A percentile compares a stretch with the other conserved stretches of the same genome.
phyloP scores from a whole-genome alignment of 2,329 filamentous ascomycete genomes.

The Cadophora luteo-olivacea region DNA sequence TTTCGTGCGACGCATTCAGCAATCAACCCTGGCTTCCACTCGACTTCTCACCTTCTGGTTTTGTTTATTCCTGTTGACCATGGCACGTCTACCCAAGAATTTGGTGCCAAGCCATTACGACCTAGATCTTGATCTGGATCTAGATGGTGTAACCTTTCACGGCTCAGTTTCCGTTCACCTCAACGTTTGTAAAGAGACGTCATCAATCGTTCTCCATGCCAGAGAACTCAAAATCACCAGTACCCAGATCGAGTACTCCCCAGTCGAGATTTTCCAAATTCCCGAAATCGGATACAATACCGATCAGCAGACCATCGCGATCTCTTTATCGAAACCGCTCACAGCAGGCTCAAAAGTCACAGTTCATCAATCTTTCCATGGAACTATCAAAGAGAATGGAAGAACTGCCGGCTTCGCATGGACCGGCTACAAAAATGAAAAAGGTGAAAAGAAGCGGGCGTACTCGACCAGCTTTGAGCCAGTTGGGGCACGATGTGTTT shows the following conservation, averaged over 20 bases:
- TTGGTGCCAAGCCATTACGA: neutral
- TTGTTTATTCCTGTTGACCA: neutral
- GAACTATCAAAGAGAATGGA: slow-evolving; percentile 4
- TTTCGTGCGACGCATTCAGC: neutral
- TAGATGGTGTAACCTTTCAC: neutral
- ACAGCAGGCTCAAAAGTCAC: neutral
- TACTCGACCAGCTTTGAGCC: slow-evolving; percentile 53
- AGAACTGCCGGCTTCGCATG: neutral
- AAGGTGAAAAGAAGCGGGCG: neutral
- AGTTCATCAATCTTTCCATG: neutral
- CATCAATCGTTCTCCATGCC: neutral
- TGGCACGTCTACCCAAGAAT: neutral
- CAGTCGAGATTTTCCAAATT: neutral
- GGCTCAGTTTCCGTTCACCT: neutral
- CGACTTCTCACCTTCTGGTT: neutral
- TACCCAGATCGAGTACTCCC: neutral
- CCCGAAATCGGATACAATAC: neutral
- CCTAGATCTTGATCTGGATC: neutral
- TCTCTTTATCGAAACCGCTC: neutral
- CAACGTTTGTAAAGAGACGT: neutral
- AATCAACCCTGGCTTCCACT: neutral
- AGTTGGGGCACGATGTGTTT: slow-evolving; percentile 68
- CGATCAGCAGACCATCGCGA: neutral
- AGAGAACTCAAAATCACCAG: neutral
- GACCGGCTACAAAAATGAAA: neutral